These are phyloP conservation scores for Grosmannia clavigera DNA, from an alignment of 2,329 filamentous ascomycete species.

Conservation along the genomic window DNA sequence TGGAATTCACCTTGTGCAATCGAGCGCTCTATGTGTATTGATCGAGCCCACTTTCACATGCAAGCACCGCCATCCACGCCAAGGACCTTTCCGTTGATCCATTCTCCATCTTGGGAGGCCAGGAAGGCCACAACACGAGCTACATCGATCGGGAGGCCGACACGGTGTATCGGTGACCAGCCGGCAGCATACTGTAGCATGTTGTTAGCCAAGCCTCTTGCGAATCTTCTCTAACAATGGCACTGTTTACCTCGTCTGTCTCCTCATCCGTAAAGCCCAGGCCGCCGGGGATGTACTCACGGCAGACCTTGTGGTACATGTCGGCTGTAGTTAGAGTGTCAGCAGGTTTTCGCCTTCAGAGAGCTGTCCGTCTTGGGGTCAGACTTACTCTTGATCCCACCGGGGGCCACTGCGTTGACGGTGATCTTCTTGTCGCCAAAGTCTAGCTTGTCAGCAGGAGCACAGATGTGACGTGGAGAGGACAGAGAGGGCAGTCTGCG, in stretches of 20 bases:
- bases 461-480: neutral
- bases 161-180: conserved; percentile 21
- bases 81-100: conserved; percentile 28
- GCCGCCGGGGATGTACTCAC: conserved; percentile 28
- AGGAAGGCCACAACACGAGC: conserved; percentile 21
- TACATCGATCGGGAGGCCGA: conserved; percentile 21
- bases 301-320: conserved; percentile 23
- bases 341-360: neutral
- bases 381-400: conserved; percentile 20
- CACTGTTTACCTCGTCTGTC: conserved; percentile 12
- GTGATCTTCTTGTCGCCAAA: conserved; percentile 24
- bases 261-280: conserved; percentile 16
- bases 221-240: neutral
- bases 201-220: neutral
- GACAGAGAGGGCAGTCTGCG: neutral
- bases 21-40: neutral
- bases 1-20: neutral
- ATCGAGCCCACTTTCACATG: conserved; percentile 8
- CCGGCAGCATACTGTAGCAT: conserved; percentile 20
- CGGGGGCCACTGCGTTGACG: conserved; percentile 23
- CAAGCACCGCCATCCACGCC: conserved; percentile 14
- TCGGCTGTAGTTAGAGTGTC: conserved; percentile 1
- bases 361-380: neutral
- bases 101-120: conserved; percentile 21
- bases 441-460: conserved; percentile 13